Base-by-base conservation (phyloP, 805 yeast genomes). In the Pichia heedii region DNA sequence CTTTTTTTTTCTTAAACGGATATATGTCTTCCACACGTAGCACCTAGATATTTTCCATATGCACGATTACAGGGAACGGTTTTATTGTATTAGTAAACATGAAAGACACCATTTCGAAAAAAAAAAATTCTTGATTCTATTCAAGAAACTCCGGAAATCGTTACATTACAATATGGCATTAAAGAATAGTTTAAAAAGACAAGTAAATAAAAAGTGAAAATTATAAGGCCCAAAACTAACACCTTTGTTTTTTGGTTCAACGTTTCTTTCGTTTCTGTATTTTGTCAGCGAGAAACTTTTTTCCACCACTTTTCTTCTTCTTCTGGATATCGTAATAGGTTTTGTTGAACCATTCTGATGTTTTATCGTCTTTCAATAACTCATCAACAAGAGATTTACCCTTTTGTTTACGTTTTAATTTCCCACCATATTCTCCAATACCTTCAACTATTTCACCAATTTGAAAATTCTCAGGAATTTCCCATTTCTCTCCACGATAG, bases 401-500 rank as follows among this genome's bases (percentile, higher is more conserved):
- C 52, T 95, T 76, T 53, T 84, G 79, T 55, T 76, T 83, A 51
- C 77, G 76, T 42, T 77, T 71, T 50, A 90, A 53, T 49, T 94
- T 70, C 33, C 80, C 75, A 65, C 71, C 85, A 61, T 72, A 86
- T 58, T 90, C 97, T 2, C 85, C 71, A 50, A 81, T 78, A 36
- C 88, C 90, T 53, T 84, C 93, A 22, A 89, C 63, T 32, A 93
- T 76, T 0, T 96, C 88, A 15, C 98, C 98, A 53, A 84, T 75
- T 46, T 90, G 93, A 60, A 93, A 88, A 51, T 71, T 77, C 38
- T 59, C 63, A 4, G 65, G 90, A 8, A 73, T 70, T 40, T 70
- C 72, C 83, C 88, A 82, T 48, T 79, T 79, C 46, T 83, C 93
- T 60, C 85, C 86, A 64, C 85, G 87, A 65, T 93, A 93, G 64